A percentile compares a stretch with the other conserved stretches of the same genome.
Evolutionary conservation across 176 grass and related monocot species (phyloP).

Genomic region (Stipa capillata): DNA sequence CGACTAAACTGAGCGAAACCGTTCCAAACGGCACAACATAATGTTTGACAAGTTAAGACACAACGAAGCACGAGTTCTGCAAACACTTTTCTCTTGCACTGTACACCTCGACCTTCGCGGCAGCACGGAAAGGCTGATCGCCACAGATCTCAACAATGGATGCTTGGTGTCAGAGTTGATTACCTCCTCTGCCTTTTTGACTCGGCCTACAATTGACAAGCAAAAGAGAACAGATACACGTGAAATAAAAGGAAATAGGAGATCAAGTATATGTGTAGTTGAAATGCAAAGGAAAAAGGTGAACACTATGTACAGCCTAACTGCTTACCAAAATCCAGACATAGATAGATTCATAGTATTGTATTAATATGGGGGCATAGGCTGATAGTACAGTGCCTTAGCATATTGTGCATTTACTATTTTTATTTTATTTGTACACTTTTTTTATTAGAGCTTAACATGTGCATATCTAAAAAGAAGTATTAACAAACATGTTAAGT

Average conservation of each 20-base stretch:
- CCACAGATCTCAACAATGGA: constrained; percentile 3
- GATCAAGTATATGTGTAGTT: not conserved
- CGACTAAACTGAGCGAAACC: not conserved
- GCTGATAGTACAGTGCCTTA: not conserved
- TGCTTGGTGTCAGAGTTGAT: not conserved
- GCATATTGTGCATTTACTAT: not conserved
- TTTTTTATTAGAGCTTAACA: not conserved
- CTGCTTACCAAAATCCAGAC: not conserved
- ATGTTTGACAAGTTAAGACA: constrained; percentile 1
- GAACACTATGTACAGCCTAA: not conserved
- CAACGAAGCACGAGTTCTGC: not conserved
- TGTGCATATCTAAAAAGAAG: not conserved
- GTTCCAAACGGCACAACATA: not conserved
- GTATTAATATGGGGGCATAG: not conserved
- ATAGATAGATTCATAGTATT: not conserved
- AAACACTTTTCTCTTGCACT: constrained; percentile 46
- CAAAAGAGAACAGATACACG: not conserved
- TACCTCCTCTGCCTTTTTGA: constrained; percentile 75
- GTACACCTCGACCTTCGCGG: constrained; percentile 33
- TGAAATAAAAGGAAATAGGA: not conserved
- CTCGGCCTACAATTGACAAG: constrained; percentile 33
- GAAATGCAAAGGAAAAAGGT: not conserved
- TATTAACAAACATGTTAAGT: not conserved
- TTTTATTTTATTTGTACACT: not conserved
- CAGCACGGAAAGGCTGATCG: not conserved